Evolutionary conservation across 441 rosid species (phyloP).

Genomic region (Euphorbia corollata): DNA sequence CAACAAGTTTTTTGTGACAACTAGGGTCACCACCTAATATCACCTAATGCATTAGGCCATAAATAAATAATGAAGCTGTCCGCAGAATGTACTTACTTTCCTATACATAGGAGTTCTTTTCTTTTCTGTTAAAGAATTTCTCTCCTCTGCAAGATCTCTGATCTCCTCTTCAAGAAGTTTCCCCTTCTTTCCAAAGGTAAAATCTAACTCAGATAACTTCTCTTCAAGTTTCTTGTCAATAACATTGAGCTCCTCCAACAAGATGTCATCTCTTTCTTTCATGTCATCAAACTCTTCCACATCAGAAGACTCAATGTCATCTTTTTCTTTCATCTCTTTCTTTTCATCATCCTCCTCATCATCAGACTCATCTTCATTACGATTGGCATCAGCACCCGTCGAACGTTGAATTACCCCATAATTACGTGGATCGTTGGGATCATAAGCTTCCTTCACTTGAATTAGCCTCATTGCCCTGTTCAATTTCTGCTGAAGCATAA

Average conservation of each 20-base stretch:
- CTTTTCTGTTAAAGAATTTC: conserved; percentile 82
- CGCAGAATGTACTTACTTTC: conserved; percentile 39
- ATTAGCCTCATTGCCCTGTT: conserved; percentile 79
- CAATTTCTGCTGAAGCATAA: conserved; percentile 72
- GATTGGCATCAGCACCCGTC: conserved; percentile 31
- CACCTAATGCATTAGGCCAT: background rate
- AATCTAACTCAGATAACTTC: conserved; percentile 74
- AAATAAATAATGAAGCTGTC: background rate
- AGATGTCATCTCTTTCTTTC: conserved; percentile 77
- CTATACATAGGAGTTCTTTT: conserved; percentile 72
- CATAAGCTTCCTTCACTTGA: conserved; percentile 80
- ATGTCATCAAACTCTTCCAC: conserved; percentile 88
- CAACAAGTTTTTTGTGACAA: too few relatives aligned
- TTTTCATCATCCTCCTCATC: conserved; percentile 20
- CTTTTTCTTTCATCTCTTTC: too few relatives aligned
- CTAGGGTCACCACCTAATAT: too few relatives aligned
- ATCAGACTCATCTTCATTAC: background rate
- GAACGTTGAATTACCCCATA: conserved; percentile 54
- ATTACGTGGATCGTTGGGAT: conserved; percentile 73
- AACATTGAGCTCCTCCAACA: conserved; percentile 63
- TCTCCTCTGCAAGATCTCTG: conserved; percentile 82
- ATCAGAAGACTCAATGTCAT: conserved; percentile 33
- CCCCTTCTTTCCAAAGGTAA: conserved; percentile 89
- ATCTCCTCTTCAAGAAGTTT: conserved; percentile 87
- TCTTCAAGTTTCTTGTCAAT: conserved; percentile 77